A percentile compares a stretch with the other conserved stretches of the same genome.
phyloP scores from a whole-genome alignment of 2,329 filamentous ascomycete genomes.

The Stagonosporopsis rhizophila region DNA sequence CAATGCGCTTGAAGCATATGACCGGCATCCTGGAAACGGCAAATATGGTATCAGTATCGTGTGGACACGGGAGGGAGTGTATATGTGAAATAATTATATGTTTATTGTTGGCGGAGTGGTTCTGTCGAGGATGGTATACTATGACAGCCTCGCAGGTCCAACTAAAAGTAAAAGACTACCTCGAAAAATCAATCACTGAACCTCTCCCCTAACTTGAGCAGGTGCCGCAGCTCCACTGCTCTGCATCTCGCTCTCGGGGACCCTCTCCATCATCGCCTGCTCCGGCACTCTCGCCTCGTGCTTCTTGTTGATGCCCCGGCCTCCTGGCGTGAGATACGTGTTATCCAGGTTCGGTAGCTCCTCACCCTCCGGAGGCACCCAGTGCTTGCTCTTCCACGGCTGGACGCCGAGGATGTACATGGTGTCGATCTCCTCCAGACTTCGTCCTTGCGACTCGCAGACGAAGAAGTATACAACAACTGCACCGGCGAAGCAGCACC shows the following conservation, averaged over 20 bases:
- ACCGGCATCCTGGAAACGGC: no score
- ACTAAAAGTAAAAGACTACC: no score
- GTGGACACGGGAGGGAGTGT: no score
- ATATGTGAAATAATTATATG: no score
- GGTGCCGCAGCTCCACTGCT: slow-evolving; percentile 17
- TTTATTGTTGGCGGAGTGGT: no score
- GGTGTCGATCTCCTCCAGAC: slow-evolving; percentile 78
- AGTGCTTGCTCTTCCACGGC: slow-evolving; percentile 48
- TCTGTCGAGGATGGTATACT: no score
- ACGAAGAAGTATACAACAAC: slow-evolving; percentile 79
- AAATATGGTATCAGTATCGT: no score
- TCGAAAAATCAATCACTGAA: not conserved
- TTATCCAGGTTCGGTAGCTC: slow-evolving; percentile 44
- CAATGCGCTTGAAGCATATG: no score
- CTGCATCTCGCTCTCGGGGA: slow-evolving; percentile 19
- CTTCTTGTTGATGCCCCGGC: slow-evolving; percentile 44
- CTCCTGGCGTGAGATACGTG: slow-evolving; percentile 45
- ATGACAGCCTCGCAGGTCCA: no score
- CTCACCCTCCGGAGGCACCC: slow-evolving; percentile 50
- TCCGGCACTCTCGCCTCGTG: slow-evolving; percentile 40
- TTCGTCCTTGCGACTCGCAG: slow-evolving; percentile 74
- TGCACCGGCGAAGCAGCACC: slow-evolving; percentile 70
- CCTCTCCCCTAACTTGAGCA: not conserved
- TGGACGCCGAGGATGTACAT: slow-evolving; percentile 71
- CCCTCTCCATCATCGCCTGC: slow-evolving; percentile 31